Base-by-base conservation (phyloP, 371 early-diverging fungal genomes). In the Circinella minor region DNA sequence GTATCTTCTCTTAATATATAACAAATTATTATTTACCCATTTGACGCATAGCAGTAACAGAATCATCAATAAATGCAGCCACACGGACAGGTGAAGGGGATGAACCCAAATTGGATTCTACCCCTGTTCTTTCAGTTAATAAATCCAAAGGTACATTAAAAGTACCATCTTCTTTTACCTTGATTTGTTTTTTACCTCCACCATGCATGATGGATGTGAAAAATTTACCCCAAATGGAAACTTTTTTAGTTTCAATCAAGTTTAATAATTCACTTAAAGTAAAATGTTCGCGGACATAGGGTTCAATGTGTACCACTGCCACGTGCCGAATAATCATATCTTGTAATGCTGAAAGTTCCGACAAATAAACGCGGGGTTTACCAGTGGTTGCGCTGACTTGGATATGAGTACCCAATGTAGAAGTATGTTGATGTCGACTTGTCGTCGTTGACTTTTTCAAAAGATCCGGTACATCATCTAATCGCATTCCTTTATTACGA, bases 271-370 rank as follows among this genome's bases (percentile, higher is more conserved):
- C 92, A 36, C 89, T 88, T 37, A 87, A 72, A 0, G 87, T 80
- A 63, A 91, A 90, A 71, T 79, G 79, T 0, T 87, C 81, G 51
- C 84, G 87, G 36, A 97, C 87, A 62, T 93, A 78, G 15, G 89
- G 90, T 14, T 93, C 89, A 66, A 98, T 80, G 14, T 87, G 86
- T 46, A 92, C 83, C 0, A 94, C 93, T 0, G 97, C 97, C 17
- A 94, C 84, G 71, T 96, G 95, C 51, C 92, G 90, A 59, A 95
- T 93, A 61, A 92, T 92, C 78, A 98, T 90, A 59, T 90, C 86
- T 72, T 95, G 95, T 36, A 96, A 79, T 8, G 92, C 94, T 20
- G 92, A 91, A 18, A 96, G 81, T 69, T 98, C 98, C 18, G 91
- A 90, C 36, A 96, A 76, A 68, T 86, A 91, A 37, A 85, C 74